phyloP scores from a whole-genome alignment of 2,329 filamentous ascomycete species.

The Microascus cirrosus region DNA sequence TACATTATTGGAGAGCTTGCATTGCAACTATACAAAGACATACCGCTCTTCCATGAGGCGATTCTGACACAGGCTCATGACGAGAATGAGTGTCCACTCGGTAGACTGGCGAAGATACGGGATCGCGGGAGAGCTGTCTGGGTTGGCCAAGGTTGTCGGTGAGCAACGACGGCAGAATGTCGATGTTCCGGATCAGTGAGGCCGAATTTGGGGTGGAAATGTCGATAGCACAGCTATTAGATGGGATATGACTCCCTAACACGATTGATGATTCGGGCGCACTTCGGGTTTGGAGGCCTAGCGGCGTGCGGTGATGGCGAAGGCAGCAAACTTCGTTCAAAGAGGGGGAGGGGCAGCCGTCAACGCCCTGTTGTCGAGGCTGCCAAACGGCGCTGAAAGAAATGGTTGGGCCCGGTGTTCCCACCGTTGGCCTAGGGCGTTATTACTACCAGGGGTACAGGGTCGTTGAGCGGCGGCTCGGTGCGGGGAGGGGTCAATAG shows the following conservation, averaged over 20 bases:
- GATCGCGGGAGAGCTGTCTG: background rate
- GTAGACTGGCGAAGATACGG: background rate
- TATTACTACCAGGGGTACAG: too few species aligned
- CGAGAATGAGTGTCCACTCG: background rate
- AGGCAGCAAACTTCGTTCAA: background rate
- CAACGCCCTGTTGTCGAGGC: background rate
- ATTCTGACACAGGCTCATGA: slow-evolving; percentile 85
- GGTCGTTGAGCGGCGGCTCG: too few species aligned
- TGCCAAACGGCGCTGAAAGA: background rate
- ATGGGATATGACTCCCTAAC: too few species aligned
- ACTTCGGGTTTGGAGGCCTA: background rate
- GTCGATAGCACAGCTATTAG: too few species aligned
- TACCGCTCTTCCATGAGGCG: slow-evolving; percentile 82
- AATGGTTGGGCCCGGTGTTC: background rate
- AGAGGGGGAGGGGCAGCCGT: background rate
- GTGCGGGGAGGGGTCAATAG: too few species aligned
- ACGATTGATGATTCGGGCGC: too few species aligned
- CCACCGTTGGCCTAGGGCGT: too few species aligned
- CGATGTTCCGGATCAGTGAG: background rate
- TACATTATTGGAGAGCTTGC: background rate
- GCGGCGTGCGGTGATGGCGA: background rate
- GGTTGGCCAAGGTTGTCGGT: background rate
- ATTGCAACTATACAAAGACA: slow-evolving; percentile 14
- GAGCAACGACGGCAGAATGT: too few species aligned
- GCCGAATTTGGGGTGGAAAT: background rate